A percentile compares a stretch with the other conserved stretches of the same genome.
Conservation (phyloP, 257 asterid species). For the Capsicum baccatum region DNA sequence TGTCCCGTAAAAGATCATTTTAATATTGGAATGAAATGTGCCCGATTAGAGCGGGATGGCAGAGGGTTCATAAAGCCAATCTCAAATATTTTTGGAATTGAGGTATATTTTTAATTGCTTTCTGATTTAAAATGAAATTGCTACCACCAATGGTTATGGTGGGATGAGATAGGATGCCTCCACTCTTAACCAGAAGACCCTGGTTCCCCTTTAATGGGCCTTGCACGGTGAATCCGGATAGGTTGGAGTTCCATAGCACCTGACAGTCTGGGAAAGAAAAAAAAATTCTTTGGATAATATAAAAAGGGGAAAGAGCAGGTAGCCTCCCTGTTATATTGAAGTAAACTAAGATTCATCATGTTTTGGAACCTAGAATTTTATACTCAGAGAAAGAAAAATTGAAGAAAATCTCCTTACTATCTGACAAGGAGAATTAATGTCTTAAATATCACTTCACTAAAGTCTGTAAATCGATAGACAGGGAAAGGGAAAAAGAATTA, state of each 20-base stretch:
- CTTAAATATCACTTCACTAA: not conserved
- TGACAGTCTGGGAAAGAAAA: not conserved
- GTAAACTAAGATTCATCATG: not conserved
- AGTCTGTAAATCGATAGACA: not conserved
- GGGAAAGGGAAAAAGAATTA: not conserved
- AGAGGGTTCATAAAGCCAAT: conserved; percentile 5
- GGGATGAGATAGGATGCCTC: conserved; percentile 11
- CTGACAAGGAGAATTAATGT: not conserved
- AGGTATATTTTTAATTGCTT: not conserved
- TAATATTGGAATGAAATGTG: not conserved
- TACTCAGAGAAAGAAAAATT: not conserved
- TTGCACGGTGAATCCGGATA: not conserved
- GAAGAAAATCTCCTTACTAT: not conserved
- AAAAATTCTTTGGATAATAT: not conserved
- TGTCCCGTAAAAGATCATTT: conserved; percentile 1
- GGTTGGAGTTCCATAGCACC: not conserved
- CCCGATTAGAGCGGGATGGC: not conserved
- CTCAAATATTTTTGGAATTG: not conserved
- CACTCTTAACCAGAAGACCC: not conserved
- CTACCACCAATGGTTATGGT: not conserved
- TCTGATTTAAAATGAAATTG: not conserved
- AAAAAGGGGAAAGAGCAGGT: not conserved
- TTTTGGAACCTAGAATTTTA: not conserved
- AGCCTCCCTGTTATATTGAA: not conserved
- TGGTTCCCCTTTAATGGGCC: not conserved